phyloP scores from a whole-genome alignment of 192 early-diverging fungal species.

The Polychytrium aggregatum region DNA sequence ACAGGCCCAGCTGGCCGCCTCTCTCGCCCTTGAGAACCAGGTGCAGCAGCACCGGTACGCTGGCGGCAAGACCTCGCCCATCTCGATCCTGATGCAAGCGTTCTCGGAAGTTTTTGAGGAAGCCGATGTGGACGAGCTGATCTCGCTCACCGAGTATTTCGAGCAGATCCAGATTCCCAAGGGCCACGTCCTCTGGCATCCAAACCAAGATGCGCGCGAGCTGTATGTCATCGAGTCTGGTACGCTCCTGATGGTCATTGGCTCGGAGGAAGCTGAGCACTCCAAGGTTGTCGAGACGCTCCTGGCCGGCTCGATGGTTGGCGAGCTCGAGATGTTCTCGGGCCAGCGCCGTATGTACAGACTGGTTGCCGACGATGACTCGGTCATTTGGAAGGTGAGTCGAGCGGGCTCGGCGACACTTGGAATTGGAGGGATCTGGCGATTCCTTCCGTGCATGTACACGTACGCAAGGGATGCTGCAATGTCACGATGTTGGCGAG shows the following conservation, averaged over 20 bases:
- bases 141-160: constrained; percentile 32
- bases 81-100: constrained; percentile 19
- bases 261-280: constrained; percentile 13
- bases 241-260: constrained; percentile 39
- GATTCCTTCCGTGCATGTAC: too few relatives aligned
- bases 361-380: constrained; percentile 46
- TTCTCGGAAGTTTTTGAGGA: constrained; percentile 12
- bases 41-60: neutral
- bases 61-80: neutral
- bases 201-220: constrained; percentile 44
- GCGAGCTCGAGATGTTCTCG: constrained; percentile 74
- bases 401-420: too few relatives aligned
- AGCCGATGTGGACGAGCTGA: constrained; percentile 6
- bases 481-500: too few relatives aligned
- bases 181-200: constrained; percentile 55
- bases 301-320: constrained; percentile 79
- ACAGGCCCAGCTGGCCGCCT: too few relatives aligned
- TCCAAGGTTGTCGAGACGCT: constrained; percentile 63
- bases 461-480: too few relatives aligned
- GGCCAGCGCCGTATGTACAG: constrained; percentile 19
- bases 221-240: constrained; percentile 74
- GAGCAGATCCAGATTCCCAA: constrained; percentile 35
- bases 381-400: constrained; percentile 68
- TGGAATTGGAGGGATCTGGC: too few relatives aligned
- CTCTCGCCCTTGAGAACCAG: neutral